Evolutionary conservation across 768 basidiomycete genomes (phyloP), one percentile per base, ranked within the genome.

Genomic region (Obba rivulosa): DNA sequence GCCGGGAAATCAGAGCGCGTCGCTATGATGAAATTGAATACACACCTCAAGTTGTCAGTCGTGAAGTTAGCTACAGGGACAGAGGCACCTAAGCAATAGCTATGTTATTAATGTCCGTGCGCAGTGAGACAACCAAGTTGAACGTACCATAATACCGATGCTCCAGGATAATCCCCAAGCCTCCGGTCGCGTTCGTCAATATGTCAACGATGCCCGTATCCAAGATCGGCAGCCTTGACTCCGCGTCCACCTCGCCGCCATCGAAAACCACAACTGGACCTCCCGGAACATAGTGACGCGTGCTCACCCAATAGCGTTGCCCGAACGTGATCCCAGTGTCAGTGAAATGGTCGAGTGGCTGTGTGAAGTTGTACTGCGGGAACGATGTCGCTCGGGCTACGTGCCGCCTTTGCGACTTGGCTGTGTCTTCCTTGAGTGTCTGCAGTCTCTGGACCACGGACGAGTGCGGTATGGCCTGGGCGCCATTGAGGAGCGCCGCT

Each of bases 231-330:
- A 70, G 49, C 28, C 79, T 57, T 28, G 82, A 77, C 63, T 79
- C 79, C 23, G 89, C 93, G 54, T 79, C 82, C 1, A 87, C 90
- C 66, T 95, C 93, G 7, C 93, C 93, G 5, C 90, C 87, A 65
- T 94, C 93, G 17, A 95, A 66, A 1, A 95, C 78, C 57, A 89
- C 82, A 16, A 97, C 87, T 1, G 93, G 92, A 3, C 73, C 69
- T 3, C 81, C 77, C 0, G 80, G 69, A 43, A 78, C 71, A 65
- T 91, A 95, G 62, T 87, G 80, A 39, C 85, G 76, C 13, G 78
- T 77, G 60, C 83, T 90, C 21, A 93, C 73, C 93, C 93, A 95
- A 65, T 89, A 98, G 18, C 93, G 77, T 60, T 96, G 93, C 42
- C 77, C 68, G 67, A 89, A 97, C 0, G 83, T 88, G 39, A 78